phyloP scores from a whole-genome alignment of 2,329 filamentous ascomycete genomes.

The Parasarocladium wereldwijsianum region DNA sequence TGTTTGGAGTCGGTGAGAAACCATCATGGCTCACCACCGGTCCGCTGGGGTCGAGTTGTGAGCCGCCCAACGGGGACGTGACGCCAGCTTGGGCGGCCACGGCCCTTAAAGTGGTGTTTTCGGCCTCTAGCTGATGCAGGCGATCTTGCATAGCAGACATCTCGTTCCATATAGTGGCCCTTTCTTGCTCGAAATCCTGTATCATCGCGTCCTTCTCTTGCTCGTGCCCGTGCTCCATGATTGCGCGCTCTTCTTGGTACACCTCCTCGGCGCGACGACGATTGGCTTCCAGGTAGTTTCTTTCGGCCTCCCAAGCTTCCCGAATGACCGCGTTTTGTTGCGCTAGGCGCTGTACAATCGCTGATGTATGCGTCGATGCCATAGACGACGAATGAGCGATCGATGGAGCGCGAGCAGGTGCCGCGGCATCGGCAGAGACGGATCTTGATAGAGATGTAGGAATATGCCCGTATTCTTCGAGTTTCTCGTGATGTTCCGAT shows the following conservation, averaged over 20 bases:
- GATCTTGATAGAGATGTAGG: constrained; percentile 8
- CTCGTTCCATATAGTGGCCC: constrained; percentile 22
- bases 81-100: constrained; percentile 15
- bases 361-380: constrained; percentile 13
- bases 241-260: constrained; percentile 36
- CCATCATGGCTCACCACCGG: constrained; percentile 7
- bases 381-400: too few relatives aligned
- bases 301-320: constrained; percentile 38
- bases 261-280: constrained; percentile 37
- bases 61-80: constrained; percentile 16
- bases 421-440: constrained; percentile 13
- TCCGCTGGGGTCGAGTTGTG: constrained; percentile 11
- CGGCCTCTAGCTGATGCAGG: constrained; percentile 19
- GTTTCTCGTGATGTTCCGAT: too few relatives aligned
- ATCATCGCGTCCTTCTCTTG: constrained; percentile 26
- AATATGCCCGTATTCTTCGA: too few relatives aligned
- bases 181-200: constrained; percentile 28
- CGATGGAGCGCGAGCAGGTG: too few relatives aligned
- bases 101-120: constrained; percentile 20
- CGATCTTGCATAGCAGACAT: constrained; percentile 25
- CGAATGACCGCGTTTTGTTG: constrained; percentile 27
- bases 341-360: constrained; percentile 23
- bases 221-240: constrained; percentile 36
- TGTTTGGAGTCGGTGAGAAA: constrained; percentile 1
- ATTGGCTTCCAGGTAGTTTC: constrained; percentile 37